Evolutionary conservation across 768 basidiomycete species (phyloP).

Genomic region (Lactarius sanguifluus): DNA sequence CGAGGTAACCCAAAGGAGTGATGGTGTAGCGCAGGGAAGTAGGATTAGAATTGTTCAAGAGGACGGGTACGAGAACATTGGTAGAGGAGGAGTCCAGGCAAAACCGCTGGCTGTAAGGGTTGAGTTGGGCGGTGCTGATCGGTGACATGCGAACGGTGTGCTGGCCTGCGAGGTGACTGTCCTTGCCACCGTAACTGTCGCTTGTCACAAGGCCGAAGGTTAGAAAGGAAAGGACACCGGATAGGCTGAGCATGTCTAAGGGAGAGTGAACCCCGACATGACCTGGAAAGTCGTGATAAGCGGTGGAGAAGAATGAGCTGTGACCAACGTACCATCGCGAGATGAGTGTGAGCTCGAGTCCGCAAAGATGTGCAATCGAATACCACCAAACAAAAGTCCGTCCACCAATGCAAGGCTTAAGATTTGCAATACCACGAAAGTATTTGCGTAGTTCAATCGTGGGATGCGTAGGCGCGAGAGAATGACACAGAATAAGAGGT

Average conservation of each 20-base stretch:
- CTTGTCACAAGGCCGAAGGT: slow-evolving; percentile 52
- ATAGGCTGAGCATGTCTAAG: slow-evolving; percentile 43
- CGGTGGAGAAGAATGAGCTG: slow-evolving; percentile 19
- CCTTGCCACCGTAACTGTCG: slow-evolving; percentile 42
- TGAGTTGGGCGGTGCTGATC: slow-evolving; percentile 88
- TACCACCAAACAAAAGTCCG: slow-evolving; percentile 69
- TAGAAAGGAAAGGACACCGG: slow-evolving; percentile 49
- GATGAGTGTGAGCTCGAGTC: slow-evolving; percentile 30
- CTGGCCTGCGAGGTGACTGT: slow-evolving; percentile 73
- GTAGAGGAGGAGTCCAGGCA: slow-evolving; percentile 61
- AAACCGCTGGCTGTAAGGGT: slow-evolving; percentile 70
- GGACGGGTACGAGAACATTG: slow-evolving; percentile 71
- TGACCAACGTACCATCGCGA: slow-evolving; percentile 26
- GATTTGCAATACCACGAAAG: slow-evolving; percentile 64
- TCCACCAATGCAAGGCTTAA: slow-evolving; percentile 60
- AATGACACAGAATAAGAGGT: slow-evolving; percentile 56
- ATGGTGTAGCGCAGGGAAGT: slow-evolving; percentile 70
- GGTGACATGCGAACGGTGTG: slow-evolving; percentile 93
- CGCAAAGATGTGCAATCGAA: slow-evolving; percentile 53
- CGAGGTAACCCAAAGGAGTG: slow-evolving; percentile 57
- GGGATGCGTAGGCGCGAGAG: slow-evolving; percentile 72
- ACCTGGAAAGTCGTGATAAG: slow-evolving; percentile 25
- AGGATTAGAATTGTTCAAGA: slow-evolving; percentile 89
- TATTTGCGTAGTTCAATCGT: slow-evolving; percentile 63
- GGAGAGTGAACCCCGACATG: slow-evolving; percentile 26